Evolutionary conservation across 495 filamentous ascomycete species (phyloP).

Genomic region (Annulohypoxylon bovei): DNA sequence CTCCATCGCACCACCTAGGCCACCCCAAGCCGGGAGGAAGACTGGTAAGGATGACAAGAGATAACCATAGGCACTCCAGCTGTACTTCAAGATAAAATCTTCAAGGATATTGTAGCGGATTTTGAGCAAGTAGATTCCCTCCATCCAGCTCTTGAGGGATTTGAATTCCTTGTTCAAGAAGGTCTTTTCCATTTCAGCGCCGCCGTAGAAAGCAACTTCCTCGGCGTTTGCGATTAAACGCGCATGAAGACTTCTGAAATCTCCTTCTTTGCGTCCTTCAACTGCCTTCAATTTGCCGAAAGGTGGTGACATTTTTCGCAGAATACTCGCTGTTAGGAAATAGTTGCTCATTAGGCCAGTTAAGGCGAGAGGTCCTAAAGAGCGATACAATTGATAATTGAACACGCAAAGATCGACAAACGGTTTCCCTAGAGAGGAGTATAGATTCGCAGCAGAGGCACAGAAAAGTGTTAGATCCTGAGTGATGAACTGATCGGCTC

Average conservation of each 20-base stretch:
- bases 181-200: slow-evolving; percentile 88
- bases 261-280: slow-evolving; percentile 91
- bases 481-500: slow-evolving; percentile 96
- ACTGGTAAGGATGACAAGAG: slow-evolving; percentile 90
- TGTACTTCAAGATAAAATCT: slow-evolving; percentile 97
- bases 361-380: slow-evolving; percentile 87
- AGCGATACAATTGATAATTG: slow-evolving; percentile 95
- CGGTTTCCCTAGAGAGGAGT: slow-evolving; percentile 96
- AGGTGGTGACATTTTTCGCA: slow-evolving; percentile 87
- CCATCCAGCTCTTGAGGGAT: slow-evolving; percentile 93
- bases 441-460: slow-evolving; percentile 87
- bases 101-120: slow-evolving; percentile 99
- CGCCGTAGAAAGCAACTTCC: slow-evolving; percentile 98
- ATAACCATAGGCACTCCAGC: slow-evolving; percentile 98
- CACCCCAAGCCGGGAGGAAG: slow-evolving; percentile 95
- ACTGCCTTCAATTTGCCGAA: slow-evolving; percentile 97
- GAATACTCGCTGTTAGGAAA: slow-evolving; percentile 86
- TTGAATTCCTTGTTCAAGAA: slow-evolving; percentile 91
- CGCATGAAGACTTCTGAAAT: slow-evolving; percentile 89
- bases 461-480: slow-evolving; percentile 97
- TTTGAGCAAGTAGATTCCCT: slow-evolving; percentile 93
- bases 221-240: slow-evolving; percentile 96
- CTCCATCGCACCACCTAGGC: slow-evolving; percentile 76
- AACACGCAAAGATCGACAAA: slow-evolving; percentile 95
- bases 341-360: slow-evolving; percentile 90